Conservation (phyloP, 2,329 filamentous ascomycete species). For the Aspergillus jensenii region DNA sequence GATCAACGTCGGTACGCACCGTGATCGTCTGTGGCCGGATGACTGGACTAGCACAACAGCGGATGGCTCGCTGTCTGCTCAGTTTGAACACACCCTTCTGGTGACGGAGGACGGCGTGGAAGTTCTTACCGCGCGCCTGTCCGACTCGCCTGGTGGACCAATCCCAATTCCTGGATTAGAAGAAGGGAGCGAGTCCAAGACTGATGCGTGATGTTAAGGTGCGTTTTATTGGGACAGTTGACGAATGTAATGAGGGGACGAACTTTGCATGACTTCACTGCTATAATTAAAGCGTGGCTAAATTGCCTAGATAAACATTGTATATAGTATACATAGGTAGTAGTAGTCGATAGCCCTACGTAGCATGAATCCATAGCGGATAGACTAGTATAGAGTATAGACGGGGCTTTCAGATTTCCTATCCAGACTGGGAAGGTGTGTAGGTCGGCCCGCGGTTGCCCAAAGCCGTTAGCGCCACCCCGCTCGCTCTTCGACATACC, state of each 20-base stretch:
- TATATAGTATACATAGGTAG: conserved; percentile 1
- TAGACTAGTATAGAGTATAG: not conserved
- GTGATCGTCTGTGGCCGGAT: conserved; percentile 95
- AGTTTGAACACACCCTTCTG: conserved; percentile 88
- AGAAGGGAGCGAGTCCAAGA: conserved; percentile 23
- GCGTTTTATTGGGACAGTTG: conserved; percentile 6
- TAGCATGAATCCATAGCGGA: not conserved
- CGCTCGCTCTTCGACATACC: not conserved
- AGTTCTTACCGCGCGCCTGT: conserved; percentile 71
- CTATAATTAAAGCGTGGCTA: not conserved
- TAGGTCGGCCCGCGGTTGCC: not conserved
- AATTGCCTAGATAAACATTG: conserved; percentile 3
- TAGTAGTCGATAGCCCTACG: not conserved
- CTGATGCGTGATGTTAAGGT: conserved; percentile 11
- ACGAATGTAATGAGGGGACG: conserved; percentile 12
- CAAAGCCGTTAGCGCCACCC: not conserved
- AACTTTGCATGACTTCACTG: conserved; percentile 1
- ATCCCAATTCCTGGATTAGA: conserved; percentile 55
- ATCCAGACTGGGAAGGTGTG: no score
- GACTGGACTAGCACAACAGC: conserved; percentile 96
- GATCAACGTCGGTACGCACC: conserved; percentile 88
- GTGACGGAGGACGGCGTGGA: conserved; percentile 83
- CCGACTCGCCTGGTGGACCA: conserved; percentile 73
- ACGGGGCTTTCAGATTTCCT: no score
- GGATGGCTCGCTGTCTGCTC: conserved; percentile 85